Percentiles rank a stretch among this genome's conserved stretches.
Conservation (phyloP, 192 early-diverging fungal species). For the Paraglomus occultum region DNA sequence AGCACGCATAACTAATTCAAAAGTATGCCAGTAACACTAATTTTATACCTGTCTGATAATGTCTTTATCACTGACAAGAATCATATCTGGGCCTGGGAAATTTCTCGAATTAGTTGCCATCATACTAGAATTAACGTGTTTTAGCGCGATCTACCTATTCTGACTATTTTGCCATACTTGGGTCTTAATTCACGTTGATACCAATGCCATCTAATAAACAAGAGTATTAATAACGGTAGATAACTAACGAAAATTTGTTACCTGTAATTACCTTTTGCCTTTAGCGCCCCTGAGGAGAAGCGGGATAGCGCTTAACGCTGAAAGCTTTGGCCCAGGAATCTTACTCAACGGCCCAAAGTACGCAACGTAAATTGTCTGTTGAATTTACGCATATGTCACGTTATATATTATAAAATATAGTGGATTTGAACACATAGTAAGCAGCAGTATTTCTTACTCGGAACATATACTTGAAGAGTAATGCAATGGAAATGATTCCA, state of each 20-base stretch:
- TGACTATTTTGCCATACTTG: constrained; percentile 12
- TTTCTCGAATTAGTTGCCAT: too few species aligned
- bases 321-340: constrained; percentile 22
- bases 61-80: too few species aligned
- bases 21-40: too few species aligned
- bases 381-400: background rate
- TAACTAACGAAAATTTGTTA: background rate
- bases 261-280: background rate
- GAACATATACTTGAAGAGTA: too few species aligned
- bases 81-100: too few species aligned
- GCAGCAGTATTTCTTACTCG: too few species aligned
- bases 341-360: constrained; percentile 16
- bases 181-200: constrained; percentile 12
- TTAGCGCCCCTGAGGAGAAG: background rate
- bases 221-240: background rate
- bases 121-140: too few species aligned
- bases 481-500: too few species aligned
- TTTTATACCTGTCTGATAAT: too few species aligned
- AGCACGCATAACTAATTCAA: too few species aligned
- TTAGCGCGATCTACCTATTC: background rate
- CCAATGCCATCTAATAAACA: constrained; percentile 4
- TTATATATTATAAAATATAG: too few species aligned
- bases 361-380: constrained; percentile 11
- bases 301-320: background rate
- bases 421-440: too few species aligned